phyloP scores from a whole-genome alignment of 2,329 filamentous ascomycete species.

The Fusarium stilboides region DNA sequence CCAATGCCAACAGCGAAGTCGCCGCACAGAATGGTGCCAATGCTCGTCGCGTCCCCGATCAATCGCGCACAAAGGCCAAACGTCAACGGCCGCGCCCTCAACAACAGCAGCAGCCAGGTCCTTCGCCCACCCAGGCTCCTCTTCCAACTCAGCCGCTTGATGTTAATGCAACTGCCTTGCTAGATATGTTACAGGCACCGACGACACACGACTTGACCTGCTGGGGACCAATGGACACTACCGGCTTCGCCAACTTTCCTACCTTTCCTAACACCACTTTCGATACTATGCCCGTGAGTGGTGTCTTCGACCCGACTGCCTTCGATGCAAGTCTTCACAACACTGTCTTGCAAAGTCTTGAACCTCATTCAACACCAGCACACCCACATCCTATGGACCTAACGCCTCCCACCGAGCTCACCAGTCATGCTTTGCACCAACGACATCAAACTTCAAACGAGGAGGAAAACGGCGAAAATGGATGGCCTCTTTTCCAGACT shows the following conservation, averaged over 20 bases:
- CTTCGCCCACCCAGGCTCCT: constrained; percentile 43
- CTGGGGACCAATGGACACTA: constrained; percentile 49
- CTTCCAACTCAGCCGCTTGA: constrained; percentile 47
- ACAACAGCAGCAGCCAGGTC: constrained; percentile 36
- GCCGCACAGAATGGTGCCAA: constrained; percentile 36
- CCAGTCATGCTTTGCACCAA: constrained; percentile 36
- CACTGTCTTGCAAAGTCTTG: constrained; percentile 40
- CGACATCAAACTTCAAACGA: constrained; percentile 41
- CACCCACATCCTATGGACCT: constrained; percentile 44
- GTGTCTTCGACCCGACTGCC: constrained; percentile 46
- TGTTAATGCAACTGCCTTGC: constrained; percentile 48
- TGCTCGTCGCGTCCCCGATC: constrained; percentile 46
- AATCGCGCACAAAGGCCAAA: constrained; percentile 48
- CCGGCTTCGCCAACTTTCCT: constrained; percentile 46
- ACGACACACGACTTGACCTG: constrained; percentile 48
- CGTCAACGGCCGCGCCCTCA: constrained; percentile 48
- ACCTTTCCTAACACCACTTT: constrained; percentile 45
- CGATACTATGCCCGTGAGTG: constrained; percentile 45
- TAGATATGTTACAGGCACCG: constrained; percentile 50
- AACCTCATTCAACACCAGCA: constrained; percentile 35
- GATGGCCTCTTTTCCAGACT: constrained; percentile 47
- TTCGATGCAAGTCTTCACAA: constrained; percentile 48
- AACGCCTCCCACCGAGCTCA: constrained; percentile 42
- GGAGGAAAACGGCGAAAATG: constrained; percentile 48
- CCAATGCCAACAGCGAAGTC: constrained; percentile 32